A percentile compares a stretch with the other conserved stretches of the same genome.
phyloP scores from a whole-genome alignment of 306 rosid genomes.

The Potentilla sterilis region DNA sequence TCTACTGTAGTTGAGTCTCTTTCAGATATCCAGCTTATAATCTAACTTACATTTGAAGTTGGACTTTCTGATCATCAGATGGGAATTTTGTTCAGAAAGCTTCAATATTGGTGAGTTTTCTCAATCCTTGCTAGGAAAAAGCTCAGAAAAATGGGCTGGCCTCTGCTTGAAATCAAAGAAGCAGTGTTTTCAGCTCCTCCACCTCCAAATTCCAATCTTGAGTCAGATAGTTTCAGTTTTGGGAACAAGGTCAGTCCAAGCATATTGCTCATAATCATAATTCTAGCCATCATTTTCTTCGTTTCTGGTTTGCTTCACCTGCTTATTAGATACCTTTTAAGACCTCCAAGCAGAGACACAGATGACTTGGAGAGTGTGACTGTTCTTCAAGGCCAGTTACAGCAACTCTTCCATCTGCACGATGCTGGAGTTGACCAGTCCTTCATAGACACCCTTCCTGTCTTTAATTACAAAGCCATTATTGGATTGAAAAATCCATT shows the following conservation, averaged over 20 bases:
- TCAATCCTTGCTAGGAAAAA: neutral
- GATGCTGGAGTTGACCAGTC: conserved; percentile 97
- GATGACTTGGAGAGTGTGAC: conserved; percentile 66
- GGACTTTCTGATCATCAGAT: neutral
- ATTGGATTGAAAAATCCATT: conserved; percentile 81
- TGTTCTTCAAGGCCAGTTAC: conserved; percentile 90
- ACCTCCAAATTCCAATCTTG: conserved; percentile 27
- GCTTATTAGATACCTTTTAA: conserved; percentile 68
- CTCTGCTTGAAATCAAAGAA: conserved; percentile 24
- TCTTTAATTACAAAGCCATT: conserved; percentile 75
- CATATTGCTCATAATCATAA: conserved; percentile 63
- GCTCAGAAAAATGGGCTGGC: conserved; percentile 27
- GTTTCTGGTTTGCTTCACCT: conserved; percentile 92
- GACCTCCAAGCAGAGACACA: conserved; percentile 56
- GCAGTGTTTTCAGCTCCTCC: conserved; percentile 32
- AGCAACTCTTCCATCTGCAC: conserved; percentile 90
- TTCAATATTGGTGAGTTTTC: conserved; percentile 32
- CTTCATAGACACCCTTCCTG: conserved; percentile 81
- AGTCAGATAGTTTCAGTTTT: conserved; percentile 46
- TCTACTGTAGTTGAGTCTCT: conserved; percentile 25
- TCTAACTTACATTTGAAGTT: conserved; percentile 15
- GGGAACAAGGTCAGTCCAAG: conserved; percentile 71
- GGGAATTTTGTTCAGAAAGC: neutral
- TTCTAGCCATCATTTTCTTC: conserved; percentile 81
- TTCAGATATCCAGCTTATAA: conserved; percentile 20